Evolutionary conservation across 768 basidiomycete genomes (phyloP).

Genomic region (Hygrocybe coccinea): DNA sequence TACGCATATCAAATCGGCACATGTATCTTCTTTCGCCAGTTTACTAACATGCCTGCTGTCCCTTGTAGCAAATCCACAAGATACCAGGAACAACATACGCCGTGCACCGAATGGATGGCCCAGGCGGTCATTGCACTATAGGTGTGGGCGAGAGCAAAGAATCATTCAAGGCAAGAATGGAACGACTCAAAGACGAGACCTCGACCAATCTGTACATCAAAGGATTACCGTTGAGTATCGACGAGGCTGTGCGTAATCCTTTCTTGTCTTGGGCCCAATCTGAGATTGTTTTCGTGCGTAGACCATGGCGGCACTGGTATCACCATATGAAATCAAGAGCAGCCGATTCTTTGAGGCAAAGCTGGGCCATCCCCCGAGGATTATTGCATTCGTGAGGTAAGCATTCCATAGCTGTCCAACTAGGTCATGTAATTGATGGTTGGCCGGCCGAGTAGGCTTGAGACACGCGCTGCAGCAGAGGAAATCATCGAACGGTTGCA

Average conservation of each 20-base stretch:
- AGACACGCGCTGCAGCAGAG: conserved; percentile 66
- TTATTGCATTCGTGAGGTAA: conserved; percentile 81
- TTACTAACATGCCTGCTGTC: conserved; percentile 6
- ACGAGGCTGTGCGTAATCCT: conserved; percentile 48
- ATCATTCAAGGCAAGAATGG: conserved; percentile 77
- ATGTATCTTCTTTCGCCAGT: background rate
- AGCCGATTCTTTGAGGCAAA: conserved; percentile 78
- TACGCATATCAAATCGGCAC: background rate
- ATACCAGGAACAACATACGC: conserved; percentile 73
- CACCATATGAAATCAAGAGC: conserved; percentile 67
- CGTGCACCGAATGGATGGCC: background rate
- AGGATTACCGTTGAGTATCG: conserved; percentile 69
- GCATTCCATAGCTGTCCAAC: background rate
- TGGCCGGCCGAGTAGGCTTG: conserved; percentile 49
- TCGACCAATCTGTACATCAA: conserved; percentile 83
- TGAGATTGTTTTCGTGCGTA: conserved; percentile 26
- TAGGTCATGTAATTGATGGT: background rate
- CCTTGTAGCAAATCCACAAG: conserved; percentile 60
- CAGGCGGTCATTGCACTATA: conserved; percentile 6
- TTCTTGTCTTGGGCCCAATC: background rate
- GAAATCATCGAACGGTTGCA: conserved; percentile 75
- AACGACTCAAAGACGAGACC: conserved; percentile 55
- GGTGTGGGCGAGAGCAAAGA: conserved; percentile 18
- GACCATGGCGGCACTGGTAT: conserved; percentile 62
- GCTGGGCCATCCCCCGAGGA: conserved; percentile 67